Conservation (phyloP, 169 alveolate species). For the Perkinsus olseni region DNA sequence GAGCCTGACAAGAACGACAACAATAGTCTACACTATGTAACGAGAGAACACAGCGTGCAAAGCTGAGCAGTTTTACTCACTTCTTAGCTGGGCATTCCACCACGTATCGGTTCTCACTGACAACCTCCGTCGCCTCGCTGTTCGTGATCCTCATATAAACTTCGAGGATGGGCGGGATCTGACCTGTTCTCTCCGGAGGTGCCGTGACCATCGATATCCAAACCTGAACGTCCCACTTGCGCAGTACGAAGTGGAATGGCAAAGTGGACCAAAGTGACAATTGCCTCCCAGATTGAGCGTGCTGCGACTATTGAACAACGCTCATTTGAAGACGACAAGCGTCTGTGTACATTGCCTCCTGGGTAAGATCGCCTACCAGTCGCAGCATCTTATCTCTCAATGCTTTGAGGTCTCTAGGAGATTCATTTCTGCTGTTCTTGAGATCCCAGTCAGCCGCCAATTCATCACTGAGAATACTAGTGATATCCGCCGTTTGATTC, state of each 20-base stretch:
- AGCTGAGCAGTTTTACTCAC: neutral
- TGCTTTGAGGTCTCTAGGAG: neutral
- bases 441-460: neutral
- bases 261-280: no score
- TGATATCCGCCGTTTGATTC: neutral
- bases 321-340: no score
- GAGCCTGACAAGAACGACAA: neutral
- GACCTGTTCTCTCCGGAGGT: neutral
- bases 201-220: neutral
- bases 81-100: neutral
- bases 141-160: neutral
- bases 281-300: no score
- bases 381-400: neutral
- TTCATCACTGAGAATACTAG: neutral
- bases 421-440: neutral
- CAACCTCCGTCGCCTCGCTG: neutral
- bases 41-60: no score
- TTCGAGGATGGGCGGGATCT: neutral
- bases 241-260: no score
- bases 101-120: neutral
- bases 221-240: neutral
- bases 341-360: no score
- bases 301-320: no score
- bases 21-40: neutral
- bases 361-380: neutral